A percentile compares a stretch with the other conserved stretches of the same genome.
phyloP scores from a whole-genome alignment of 2,329 filamentous ascomycete genomes.

The Claviceps humidiphila region DNA sequence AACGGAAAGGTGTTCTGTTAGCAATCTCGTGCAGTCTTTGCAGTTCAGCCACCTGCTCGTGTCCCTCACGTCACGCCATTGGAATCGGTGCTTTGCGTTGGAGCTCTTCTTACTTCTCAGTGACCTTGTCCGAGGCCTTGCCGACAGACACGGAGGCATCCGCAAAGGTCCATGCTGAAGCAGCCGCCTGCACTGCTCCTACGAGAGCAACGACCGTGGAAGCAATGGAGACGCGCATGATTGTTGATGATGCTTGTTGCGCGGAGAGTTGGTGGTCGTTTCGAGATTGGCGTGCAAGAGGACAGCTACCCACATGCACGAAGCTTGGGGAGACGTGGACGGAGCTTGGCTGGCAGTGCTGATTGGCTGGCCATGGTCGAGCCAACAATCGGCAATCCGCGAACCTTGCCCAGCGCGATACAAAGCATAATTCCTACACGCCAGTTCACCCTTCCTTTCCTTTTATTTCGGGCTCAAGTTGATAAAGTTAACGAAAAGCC shows the following conservation, averaged over 20 bases:
- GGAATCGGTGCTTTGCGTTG: not conserved
- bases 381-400: no score
- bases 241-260: conserved; percentile 6
- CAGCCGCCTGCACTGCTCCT: conserved; percentile 38
- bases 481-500: no score
- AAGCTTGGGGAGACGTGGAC: not conserved
- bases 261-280: conserved; percentile 9
- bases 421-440: no score
- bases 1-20: not conserved
- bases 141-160: conserved; percentile 56
- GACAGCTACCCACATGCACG: conserved; percentile 14
- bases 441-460: no score
- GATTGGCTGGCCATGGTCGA: no score
- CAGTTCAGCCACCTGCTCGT: no score
- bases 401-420: no score
- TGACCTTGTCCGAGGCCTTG: conserved; percentile 50
- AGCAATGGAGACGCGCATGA: conserved; percentile 25
- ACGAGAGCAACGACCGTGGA: conserved; percentile 32
- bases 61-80: not conserved
- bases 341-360: conserved; percentile 10
- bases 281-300: conserved; percentile 10
- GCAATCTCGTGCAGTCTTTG: no score
- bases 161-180: conserved; percentile 58
- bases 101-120: conserved; percentile 49
- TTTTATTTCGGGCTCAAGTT: no score